Percentiles rank a stretch among this genome's conserved stretches.
phyloP scores from a whole-genome alignment of 768 basidiomycete species.

The Suillus cothurnatus region DNA sequence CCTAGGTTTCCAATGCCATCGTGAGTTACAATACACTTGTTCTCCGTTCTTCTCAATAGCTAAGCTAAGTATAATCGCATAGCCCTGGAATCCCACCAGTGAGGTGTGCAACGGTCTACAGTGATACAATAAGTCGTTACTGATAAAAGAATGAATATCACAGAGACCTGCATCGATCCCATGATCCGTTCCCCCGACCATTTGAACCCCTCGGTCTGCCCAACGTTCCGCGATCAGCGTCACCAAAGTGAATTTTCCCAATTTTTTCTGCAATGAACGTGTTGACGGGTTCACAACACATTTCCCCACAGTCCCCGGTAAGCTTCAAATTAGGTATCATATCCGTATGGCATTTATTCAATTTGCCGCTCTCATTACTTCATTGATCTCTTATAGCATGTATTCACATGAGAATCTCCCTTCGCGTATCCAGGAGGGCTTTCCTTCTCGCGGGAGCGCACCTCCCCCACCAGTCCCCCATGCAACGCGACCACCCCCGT shows the following conservation, averaged over 20 bases:
- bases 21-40: slow-evolving; percentile 18
- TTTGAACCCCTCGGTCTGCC: slow-evolving; percentile 24
- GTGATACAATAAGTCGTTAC: not conserved
- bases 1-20: slow-evolving; percentile 17
- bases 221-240: slow-evolving; percentile 13
- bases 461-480: not conserved
- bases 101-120: slow-evolving; percentile 15
- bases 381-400: slow-evolving; percentile 13
- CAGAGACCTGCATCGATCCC: slow-evolving; percentile 19
- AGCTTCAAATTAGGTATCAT: slow-evolving; percentile 20
- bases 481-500: slow-evolving; percentile 20
- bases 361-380: slow-evolving; percentile 9
- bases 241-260: slow-evolving; percentile 22
- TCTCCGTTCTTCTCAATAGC: not conserved
- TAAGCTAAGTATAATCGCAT: slow-evolving; percentile 11
- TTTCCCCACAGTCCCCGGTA: slow-evolving; percentile 23
- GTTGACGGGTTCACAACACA: slow-evolving; percentile 10
- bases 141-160: not conserved
- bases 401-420: slow-evolving; percentile 27
- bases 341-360: slow-evolving; percentile 11
- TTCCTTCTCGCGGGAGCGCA: not conserved
- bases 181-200: slow-evolving; percentile 18
- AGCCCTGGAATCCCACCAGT: slow-evolving; percentile 17
- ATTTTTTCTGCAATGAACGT: slow-evolving; percentile 5
- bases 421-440: not conserved